Conservation (phyloP, 179 eudicot genomes). For the Nepenthes alata region DNA sequence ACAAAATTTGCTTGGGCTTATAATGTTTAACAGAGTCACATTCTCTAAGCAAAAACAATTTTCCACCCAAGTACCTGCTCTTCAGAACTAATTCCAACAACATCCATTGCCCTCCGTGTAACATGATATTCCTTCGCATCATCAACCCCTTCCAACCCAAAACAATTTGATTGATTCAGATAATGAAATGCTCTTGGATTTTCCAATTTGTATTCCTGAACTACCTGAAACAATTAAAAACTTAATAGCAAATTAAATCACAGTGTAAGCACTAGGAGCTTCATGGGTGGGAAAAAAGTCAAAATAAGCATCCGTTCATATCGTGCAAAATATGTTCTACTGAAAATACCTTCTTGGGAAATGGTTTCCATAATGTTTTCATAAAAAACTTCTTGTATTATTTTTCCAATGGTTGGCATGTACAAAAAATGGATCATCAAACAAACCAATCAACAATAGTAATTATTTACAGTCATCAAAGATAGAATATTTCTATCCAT, state of each 20-base stretch:
- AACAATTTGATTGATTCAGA: conserved; percentile 82
- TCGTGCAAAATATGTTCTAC: too few relatives aligned
- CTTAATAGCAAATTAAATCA: background rate
- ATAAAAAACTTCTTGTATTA: background rate
- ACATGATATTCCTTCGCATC: conserved; percentile 73
- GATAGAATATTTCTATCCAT: too few relatives aligned
- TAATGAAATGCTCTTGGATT: conserved; percentile 73
- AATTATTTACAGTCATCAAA: too few relatives aligned
- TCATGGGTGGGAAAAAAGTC: background rate
- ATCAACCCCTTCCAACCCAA: conserved; percentile 73
- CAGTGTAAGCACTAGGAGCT: background rate
- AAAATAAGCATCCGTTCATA: background rate
- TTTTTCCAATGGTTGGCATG: background rate
- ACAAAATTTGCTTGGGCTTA: conserved; percentile 4
- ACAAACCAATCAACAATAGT: too few relatives aligned
- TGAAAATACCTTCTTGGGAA: too few relatives aligned
- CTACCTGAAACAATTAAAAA: conserved; percentile 38
- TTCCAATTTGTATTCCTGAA: conserved; percentile 60
- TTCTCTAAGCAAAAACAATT: background rate
- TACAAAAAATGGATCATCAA: background rate
- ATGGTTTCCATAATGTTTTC: too few relatives aligned
- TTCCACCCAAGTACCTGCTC: conserved; percentile 53
- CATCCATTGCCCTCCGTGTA: conserved; percentile 85
- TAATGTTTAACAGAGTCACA: background rate
- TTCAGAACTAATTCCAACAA: conserved; percentile 69